Percentiles rank a stretch among this genome's conserved stretches.
These are phyloP conservation scores for Calonectria crousiana DNA, from an alignment of 2,329 filamentous ascomycete genomes.

Conservation along the genomic window DNA sequence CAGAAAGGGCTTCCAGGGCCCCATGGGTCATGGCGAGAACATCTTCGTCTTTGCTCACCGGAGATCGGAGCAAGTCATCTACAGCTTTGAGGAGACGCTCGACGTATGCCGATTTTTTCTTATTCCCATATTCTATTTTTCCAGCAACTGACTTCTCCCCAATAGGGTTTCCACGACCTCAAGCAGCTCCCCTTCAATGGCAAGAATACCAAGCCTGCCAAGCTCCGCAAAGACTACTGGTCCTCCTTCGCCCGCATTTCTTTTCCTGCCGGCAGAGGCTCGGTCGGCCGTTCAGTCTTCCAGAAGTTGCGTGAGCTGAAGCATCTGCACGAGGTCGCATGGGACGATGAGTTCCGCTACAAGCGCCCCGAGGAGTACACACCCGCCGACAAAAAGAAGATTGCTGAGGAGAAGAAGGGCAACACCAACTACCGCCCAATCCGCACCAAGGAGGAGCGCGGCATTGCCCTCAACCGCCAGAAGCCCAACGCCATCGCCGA, in stretches of 20 bases:
- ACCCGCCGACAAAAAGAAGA: conserved; percentile 49
- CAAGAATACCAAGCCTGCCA: conserved; percentile 74
- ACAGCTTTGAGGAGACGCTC: conserved; percentile 60
- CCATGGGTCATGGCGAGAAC: conserved; percentile 65
- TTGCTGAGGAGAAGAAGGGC: conserved; percentile 46
- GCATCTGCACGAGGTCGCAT: conserved; percentile 71
- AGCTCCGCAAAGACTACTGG: conserved; percentile 78
- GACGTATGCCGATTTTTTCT: conserved; percentile 53
- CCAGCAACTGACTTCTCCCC: not conserved
- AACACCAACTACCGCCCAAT: conserved; percentile 47
- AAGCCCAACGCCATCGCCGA: conserved; percentile 73
- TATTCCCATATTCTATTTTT: not conserved
- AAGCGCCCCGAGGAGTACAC: conserved; percentile 52
- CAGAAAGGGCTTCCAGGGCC: conserved; percentile 42
- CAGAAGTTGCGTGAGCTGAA: conserved; percentile 75
- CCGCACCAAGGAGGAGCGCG: conserved; percentile 59
- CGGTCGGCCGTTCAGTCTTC: conserved; percentile 69
- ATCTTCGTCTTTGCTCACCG: conserved; percentile 69
- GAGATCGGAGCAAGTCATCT: conserved; percentile 63
- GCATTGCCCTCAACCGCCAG: conserved; percentile 68
- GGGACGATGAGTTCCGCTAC: conserved; percentile 63
- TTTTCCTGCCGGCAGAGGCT: conserved; percentile 65
- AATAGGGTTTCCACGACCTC: conserved; percentile 58
- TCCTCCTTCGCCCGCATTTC: conserved; percentile 69
- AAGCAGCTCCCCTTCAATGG: conserved; percentile 74